Evolutionary conservation across 371 early-diverging fungal species (phyloP), one percentile per base, ranked within the genome.

Genomic region (Mortierella sp.): DNA sequence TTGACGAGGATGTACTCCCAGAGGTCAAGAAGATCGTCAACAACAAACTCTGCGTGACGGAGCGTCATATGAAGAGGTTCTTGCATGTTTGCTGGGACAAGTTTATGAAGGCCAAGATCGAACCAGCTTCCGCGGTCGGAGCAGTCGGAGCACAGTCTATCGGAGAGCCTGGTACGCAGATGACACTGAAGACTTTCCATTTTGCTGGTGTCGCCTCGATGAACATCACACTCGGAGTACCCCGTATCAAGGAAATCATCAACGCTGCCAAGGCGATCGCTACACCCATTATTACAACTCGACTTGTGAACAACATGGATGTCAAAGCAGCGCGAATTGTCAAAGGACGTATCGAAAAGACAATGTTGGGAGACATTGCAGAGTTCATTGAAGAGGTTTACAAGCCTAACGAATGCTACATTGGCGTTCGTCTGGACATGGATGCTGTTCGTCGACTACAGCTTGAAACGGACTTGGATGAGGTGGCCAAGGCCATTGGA

Each of bases 121-220:
- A 99, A 62, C 98, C 98, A 16, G 98, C 92, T 54, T 56, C 64
- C 1, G 64, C 64, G 22, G 97, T 97, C 8, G 99, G 99, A 46
- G 98, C 99, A 39, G 85, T 99, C 53, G 99, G 97, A 37, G 99
- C 98, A 1, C 99, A 99, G 80, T 93, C 94, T 57, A 98, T 99
- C 72, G 99, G 99, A 68, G 99, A 99, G 79, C 99, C 99, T 31
- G 98, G 98, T 63, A 99, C 99, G 2, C 99, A 99, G 81, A 99
- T 99, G 99, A 99, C 99, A 45, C 84, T 99, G 61, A 99, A 99
- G 82, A 98, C 99, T 78, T 99, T 99, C 95, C 99, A 99, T 85
- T 99, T 99, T 92, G 99, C 99, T 81, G 99, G 99, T 89, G 97
- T 99, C 49, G 97, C 98, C 41, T 91, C 92, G 77, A 97, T 98